Base-by-base conservation (phyloP, 495 filamentous ascomycete genomes). In the Rhizodiscina lignyota region DNA sequence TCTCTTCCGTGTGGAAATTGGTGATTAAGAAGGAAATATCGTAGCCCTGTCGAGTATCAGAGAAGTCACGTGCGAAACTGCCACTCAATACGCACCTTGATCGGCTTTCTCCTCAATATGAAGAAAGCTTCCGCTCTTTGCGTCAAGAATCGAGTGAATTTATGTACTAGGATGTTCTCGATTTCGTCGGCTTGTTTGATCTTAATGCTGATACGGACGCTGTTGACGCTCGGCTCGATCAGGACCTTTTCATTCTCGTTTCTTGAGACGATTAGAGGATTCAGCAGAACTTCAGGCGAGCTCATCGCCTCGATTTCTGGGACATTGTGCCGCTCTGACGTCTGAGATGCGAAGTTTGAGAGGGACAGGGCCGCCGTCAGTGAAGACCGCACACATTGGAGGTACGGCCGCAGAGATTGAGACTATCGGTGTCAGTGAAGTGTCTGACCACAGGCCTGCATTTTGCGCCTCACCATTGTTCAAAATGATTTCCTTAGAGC, bases 181-280 rank as follows among this genome's bases (percentile, higher is more conserved):
- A 94, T 99, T 60, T 96, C 91, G 62, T 99, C 91, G 34, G 89
- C 91, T 59, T 96, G 89, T 59, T 96, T 96, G 56, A 99, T 94
- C 63, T 84, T 82, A 57, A 99, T 92, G 63, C 81, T 87, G 42
- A 99, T 74, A 37, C 91, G 73, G 32, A 96, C 79, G 46, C 80
- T 87, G 67, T 99, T 99, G 61, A 94, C 74, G 55, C 77, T 84
- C 2, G 89, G 87, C 59, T 97, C 87, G 45, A 94, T 92, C 22
- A 87, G 61, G 35, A 94, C 83, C 39, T 76, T 72, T 63, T 96
- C 91, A 48, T 93, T 89, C 60, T 96, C 86, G 50, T 96, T 99
- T 26, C 91, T 70, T 21, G 83, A 74, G 43, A 97, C 73, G 5
- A 74, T 77, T 30, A 94, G 61, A 4, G 87, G 85, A 47, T 89